Conservation (phyloP, 257 asterid species). For the Prunella vulgaris region DNA sequence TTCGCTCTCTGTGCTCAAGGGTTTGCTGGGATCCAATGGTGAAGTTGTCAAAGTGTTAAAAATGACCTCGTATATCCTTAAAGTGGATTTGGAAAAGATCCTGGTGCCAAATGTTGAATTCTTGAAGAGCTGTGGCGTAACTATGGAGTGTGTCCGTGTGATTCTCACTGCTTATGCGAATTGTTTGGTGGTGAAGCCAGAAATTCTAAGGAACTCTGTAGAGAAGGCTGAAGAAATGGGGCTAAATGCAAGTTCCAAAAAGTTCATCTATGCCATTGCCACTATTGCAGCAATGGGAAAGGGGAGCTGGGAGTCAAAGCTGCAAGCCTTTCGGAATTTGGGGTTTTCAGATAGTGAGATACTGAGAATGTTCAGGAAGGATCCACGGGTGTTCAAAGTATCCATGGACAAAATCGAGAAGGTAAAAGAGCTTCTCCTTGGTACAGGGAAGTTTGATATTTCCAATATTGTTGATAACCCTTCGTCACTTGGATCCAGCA, state of each 20-base stretch:
- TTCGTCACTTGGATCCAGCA: not conserved
- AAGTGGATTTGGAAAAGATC: slow-evolving; percentile 20
- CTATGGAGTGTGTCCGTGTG: not conserved
- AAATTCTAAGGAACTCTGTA: not conserved
- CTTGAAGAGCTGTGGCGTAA: slow-evolving; percentile 27
- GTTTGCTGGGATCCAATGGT: slow-evolving; percentile 24
- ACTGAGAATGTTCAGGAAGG: not conserved
- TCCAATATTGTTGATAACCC: not conserved
- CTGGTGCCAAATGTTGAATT: slow-evolving; percentile 32
- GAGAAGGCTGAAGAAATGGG: not conserved
- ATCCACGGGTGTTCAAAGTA: not conserved
- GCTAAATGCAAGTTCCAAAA: not conserved
- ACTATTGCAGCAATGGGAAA: not conserved
- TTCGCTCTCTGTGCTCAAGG: slow-evolving; percentile 22
- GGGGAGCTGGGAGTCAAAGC: not conserved
- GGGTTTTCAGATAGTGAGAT: not conserved
- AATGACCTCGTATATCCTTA: slow-evolving; percentile 10
- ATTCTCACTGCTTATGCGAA: not conserved
- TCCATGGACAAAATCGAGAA: not conserved
- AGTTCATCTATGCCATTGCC: not conserved
- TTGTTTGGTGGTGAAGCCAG: not conserved
- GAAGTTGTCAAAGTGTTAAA: slow-evolving; percentile 21
- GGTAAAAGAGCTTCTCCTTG: not conserved
- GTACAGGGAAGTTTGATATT: not conserved
- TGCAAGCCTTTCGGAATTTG: not conserved